These are phyloP conservation scores for Sporothrix globosa DNA, from an alignment of 2,329 filamentous ascomycete species.

Conservation along the genomic window DNA sequence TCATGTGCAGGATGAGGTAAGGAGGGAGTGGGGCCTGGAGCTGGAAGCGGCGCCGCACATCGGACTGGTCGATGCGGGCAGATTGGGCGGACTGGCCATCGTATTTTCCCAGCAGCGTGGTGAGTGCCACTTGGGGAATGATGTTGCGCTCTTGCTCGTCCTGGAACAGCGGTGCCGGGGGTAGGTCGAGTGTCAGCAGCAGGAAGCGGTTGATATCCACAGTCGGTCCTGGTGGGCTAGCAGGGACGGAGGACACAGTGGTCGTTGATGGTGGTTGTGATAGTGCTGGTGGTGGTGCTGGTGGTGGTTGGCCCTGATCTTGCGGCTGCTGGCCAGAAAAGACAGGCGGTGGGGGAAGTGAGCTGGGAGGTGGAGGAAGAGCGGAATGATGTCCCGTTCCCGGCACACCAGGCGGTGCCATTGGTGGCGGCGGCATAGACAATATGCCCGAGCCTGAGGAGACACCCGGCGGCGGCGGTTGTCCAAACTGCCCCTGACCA, in stretches of 20 bases:
- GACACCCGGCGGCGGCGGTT: conserved; percentile 26
- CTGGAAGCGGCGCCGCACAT: conserved; percentile 85
- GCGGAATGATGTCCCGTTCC: not conserved
- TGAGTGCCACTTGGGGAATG: conserved; percentile 88
- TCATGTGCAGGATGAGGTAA: conserved; percentile 91
- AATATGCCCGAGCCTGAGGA: conserved; percentile 13
- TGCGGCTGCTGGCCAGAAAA: not conserved
- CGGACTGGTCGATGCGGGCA: conserved; percentile 67
- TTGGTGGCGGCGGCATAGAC: conserved; percentile 23
- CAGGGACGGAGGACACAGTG: not conserved
- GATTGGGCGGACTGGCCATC: conserved; percentile 78
- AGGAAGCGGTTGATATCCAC: conserved; percentile 79
- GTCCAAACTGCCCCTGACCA: conserved; percentile 13
- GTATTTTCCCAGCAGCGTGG: conserved; percentile 85
- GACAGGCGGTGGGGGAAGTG: conserved; percentile 10
- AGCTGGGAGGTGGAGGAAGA: not conserved
- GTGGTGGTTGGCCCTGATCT: not conserved
- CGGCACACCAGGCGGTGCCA: conserved; percentile 19
- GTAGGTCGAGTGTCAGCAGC: conserved; percentile 90
- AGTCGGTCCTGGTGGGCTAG: conserved; percentile 64
- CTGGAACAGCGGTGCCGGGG: conserved; percentile 90
- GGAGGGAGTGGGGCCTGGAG: conserved; percentile 88
- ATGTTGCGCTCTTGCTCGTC: conserved; percentile 94
- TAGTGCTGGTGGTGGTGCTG: not conserved
- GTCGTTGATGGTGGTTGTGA: not conserved